A percentile compares a stretch with the other conserved stretches of the same genome.
These are phyloP conservation scores for Breviolum minutum DNA, from an alignment of 73 alveolate species.

Conservation along the genomic window DNA sequence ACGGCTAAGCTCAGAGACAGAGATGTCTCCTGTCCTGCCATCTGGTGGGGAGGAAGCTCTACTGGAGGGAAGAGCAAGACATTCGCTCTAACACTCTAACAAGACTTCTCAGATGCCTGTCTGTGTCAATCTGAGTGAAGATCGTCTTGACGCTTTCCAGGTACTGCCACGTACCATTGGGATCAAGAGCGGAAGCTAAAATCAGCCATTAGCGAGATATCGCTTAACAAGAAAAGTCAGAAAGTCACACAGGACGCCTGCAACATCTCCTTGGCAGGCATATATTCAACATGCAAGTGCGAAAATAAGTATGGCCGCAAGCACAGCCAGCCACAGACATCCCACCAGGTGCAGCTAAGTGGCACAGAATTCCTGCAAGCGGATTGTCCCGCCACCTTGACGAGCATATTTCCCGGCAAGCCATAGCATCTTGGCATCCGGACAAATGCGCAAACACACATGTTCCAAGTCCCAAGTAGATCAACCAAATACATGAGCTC, in stretches of 20 bases:
- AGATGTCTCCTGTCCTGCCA: conserved; percentile 87
- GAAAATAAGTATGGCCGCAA: neutral
- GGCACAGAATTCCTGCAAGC: conserved; percentile 73
- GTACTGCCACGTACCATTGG: conserved; percentile 1
- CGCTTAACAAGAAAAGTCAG: neutral
- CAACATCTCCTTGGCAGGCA: conserved; percentile 66
- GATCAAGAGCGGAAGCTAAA: neutral
- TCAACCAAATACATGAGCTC: neutral
- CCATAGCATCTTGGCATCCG: conserved; percentile 55
- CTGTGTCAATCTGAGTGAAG: conserved; percentile 74
- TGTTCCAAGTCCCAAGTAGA: neutral
- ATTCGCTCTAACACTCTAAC: neutral
- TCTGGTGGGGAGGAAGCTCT: neutral
- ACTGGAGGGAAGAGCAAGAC: neutral
- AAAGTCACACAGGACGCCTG: conserved; percentile 17
- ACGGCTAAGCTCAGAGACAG: conserved; percentile 86
- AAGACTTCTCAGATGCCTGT: conserved; percentile 1
- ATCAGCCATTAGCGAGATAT: neutral
- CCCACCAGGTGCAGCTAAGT: neutral
- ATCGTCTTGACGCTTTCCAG: conserved; percentile 79
- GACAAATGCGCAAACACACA: neutral
- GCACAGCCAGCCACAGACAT: neutral
- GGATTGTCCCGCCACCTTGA: conserved; percentile 73
- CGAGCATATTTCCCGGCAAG: conserved; percentile 85
- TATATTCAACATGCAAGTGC: neutral